phyloP scores from a whole-genome alignment of 257 asterid species.

The Nicotiana tomentosiformis region DNA sequence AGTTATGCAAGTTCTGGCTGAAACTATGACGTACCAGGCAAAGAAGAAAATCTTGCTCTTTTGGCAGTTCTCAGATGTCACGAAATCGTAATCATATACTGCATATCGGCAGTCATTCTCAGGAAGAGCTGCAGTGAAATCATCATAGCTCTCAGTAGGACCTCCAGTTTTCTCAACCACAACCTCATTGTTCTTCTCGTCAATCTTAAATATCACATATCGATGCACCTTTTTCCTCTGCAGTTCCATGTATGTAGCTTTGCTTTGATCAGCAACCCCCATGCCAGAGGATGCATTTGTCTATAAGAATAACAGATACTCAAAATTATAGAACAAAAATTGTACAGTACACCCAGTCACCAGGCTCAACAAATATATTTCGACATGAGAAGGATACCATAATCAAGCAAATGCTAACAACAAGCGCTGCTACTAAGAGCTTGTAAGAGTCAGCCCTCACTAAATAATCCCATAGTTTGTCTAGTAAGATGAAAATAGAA shows the following conservation, averaged over 20 bases:
- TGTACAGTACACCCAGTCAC: not conserved
- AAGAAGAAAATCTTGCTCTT: conserved; percentile 84
- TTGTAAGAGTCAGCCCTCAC: not conserved
- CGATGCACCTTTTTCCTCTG: conserved; percentile 58
- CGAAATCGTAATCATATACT: conserved; percentile 59
- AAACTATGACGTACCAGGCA: conserved; percentile 40
- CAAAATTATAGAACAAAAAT: not conserved
- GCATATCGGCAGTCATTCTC: conserved; percentile 64
- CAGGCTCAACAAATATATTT: not conserved
- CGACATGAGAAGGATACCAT: not conserved
- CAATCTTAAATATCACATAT: conserved; percentile 59
- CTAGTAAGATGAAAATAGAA: not conserved
- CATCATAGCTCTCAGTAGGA: conserved; percentile 47
- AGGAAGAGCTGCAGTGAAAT: conserved; percentile 58
- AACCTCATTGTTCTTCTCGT: conserved; percentile 57
- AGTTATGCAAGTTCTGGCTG: not conserved
- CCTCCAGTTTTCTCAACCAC: conserved; percentile 61
- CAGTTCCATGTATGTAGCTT: conserved; percentile 49
- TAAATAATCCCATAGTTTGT: not conserved
- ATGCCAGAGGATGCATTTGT: conserved; percentile 53
- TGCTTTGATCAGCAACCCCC: conserved; percentile 57
- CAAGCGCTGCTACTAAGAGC: not conserved
- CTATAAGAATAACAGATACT: conserved; percentile 18
- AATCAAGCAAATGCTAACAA: not conserved
- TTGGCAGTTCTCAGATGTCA: conserved; percentile 63